These are phyloP conservation scores for Pneumocystis murina DNA, from an alignment of 1,139 yeast species.

Conservation along the genomic window DNA sequence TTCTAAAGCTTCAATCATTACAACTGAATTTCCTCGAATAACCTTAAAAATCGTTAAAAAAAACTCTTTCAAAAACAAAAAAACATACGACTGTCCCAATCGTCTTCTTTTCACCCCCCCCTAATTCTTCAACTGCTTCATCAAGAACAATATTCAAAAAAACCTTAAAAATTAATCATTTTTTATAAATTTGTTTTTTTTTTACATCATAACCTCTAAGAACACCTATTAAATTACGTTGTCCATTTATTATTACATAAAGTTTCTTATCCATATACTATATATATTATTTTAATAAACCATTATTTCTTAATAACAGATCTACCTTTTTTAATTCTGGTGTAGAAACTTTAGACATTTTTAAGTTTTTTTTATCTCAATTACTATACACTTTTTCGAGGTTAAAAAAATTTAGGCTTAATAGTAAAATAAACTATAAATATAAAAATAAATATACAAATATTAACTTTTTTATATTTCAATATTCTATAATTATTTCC, in stretches of 20 bases:
- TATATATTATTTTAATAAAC: slow-evolving; percentile 7
- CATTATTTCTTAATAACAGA: background rate
- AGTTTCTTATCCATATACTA: slow-evolving; percentile 68
- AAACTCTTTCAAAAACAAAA: slow-evolving; percentile 14
- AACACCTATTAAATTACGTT: slow-evolving; percentile 56
- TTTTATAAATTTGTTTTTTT: slow-evolving; percentile 13
- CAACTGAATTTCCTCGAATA: slow-evolving; percentile 32
- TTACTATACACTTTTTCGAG: too few species aligned
- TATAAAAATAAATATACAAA: too few species aligned
- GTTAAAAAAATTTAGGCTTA: too few species aligned
- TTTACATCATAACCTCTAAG: slow-evolving; percentile 64
- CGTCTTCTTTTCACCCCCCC: slow-evolving; percentile 36
- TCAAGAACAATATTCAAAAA: slow-evolving; percentile 61
- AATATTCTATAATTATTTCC: too few species aligned
- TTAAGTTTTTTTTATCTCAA: background rate
- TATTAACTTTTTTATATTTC: too few species aligned
- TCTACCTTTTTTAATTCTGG: slow-evolving; percentile 46
- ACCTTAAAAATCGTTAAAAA: slow-evolving; percentile 15
- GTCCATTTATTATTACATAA: slow-evolving; percentile 51
- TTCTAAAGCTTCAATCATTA: slow-evolving; percentile 24
- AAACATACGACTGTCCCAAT: slow-evolving; percentile 41
- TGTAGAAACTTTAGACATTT: slow-evolving; percentile 29
- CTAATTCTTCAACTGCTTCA: slow-evolving; percentile 51
- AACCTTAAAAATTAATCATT: slow-evolving; percentile 22
- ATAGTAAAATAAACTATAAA: too few species aligned